Conservation (phyloP, 1,284 basidiomycete species). For the Flammula alnicola region DNA sequence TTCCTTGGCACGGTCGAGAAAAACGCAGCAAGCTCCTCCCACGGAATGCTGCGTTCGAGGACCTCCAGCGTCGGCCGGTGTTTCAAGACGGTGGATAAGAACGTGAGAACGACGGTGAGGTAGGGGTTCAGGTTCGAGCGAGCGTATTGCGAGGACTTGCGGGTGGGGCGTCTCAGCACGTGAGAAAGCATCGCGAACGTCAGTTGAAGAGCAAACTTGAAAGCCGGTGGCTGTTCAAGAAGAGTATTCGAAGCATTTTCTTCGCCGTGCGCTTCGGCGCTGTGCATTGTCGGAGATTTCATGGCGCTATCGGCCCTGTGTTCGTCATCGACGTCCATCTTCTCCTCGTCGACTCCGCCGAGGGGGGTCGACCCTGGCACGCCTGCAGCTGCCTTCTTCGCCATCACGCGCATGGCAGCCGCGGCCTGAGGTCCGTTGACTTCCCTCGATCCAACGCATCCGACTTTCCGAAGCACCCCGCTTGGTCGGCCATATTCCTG, state of each 20-base stretch:
- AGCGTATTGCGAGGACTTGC: conserved; percentile 58
- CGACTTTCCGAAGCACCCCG: conserved; percentile 69
- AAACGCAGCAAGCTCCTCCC: conserved; percentile 76
- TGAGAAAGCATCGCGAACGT: conserved; percentile 81
- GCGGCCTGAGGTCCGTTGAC: conserved; percentile 33
- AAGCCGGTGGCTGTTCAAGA: conserved; percentile 60
- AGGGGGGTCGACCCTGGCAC: conserved; percentile 25
- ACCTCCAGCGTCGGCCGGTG: conserved; percentile 62
- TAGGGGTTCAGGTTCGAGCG: conserved; percentile 82
- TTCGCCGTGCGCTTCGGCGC: conserved; percentile 19
- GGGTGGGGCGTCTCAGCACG: conserved; percentile 69
- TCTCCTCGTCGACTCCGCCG: conserved; percentile 52
- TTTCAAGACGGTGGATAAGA: conserved; percentile 79
- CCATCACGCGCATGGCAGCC: conserved; percentile 49
- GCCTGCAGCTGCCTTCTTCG: conserved; percentile 39
- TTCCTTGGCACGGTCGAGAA: conserved; percentile 67
- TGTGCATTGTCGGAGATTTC: conserved; percentile 19
- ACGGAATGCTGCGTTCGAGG: conserved; percentile 83
- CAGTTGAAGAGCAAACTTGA: conserved; percentile 78
- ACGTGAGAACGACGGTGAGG: conserved; percentile 85
- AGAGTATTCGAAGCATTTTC: conserved; percentile 15
- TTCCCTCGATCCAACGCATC: conserved; percentile 47
- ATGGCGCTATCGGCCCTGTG: conserved; percentile 20
- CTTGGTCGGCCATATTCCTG: conserved; percentile 88
- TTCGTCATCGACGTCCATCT: conserved; percentile 74